Base-by-base conservation (phyloP, 495 filamentous ascomycete species). In the Zalerion maritima region DNA sequence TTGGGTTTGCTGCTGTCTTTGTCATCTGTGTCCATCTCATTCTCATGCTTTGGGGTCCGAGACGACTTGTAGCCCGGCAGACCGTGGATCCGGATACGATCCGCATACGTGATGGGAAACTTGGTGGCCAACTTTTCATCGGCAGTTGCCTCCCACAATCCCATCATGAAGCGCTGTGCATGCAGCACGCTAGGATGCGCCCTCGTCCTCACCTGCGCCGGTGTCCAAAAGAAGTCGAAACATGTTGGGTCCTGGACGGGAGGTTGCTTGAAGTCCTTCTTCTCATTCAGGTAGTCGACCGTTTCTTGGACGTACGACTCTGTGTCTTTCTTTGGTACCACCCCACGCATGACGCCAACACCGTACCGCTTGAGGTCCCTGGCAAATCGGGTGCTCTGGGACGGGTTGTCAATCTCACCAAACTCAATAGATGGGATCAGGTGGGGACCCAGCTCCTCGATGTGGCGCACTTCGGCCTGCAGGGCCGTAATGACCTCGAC, bases 141-240 rank as follows among this genome's bases (percentile, higher is more conserved):
- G 41, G 51, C 53, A 14, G 67, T 73, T 20, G 72, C 73, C 50
- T 92, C 79, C 86, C 84, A 93, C 29, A 83, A 61, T 13, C 67
- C 69, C 67, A 89, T 81, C 32, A 87, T 64, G 43, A 86, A 89
- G 9, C 64, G 61, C 51, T 92, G 82, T 0, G 82, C 64, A 29
- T 63, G 56, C 13, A 92, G 58, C 38, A 92, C 51, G 38, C 78
- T 73, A 12, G 79, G 69, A 44, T 94, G 76, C 0, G 75, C 70
- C 22, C 85, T 72, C 16, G 85, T 83, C 36, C 73, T 68, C 22
- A 81, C 64, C 52, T 94, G 85, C 2, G 76, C 64, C 5, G 78
- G 79, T 2, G 79, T 78, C 86, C 86, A 94, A 62, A 92, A 93
- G 21, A 93, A 70, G 54, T 94, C 85, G 52, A 80, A 94, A 9